Evolutionary conservation across 2,329 filamentous ascomycete species (phyloP).

Genomic region (Paraphaeosphaeria sporulosa): DNA sequence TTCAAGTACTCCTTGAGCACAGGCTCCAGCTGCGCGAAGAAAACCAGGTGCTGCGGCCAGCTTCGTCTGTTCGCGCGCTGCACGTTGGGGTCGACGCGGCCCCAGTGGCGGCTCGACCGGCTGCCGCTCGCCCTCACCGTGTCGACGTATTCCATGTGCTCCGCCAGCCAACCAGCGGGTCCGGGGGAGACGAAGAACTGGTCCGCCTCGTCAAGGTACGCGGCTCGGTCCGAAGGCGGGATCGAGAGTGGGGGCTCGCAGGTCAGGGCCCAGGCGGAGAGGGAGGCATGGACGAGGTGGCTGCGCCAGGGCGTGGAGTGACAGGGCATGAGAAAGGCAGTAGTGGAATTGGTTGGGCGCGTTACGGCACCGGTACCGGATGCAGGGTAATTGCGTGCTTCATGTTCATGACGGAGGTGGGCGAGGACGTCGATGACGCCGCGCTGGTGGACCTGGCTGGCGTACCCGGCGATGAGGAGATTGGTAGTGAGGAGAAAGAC

Average conservation of each 20-base stretch:
- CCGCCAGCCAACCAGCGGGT: conserved; percentile 48
- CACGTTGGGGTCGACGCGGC: conserved; percentile 30
- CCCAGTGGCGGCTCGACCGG: conserved; percentile 34
- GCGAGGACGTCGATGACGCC: conserved; percentile 78
- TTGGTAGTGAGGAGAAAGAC: conserved; percentile 69
- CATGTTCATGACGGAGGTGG: conserved; percentile 78
- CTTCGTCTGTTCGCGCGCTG: conserved; percentile 25
- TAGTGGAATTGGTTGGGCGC: conserved; percentile 51
- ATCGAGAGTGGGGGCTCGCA: conserved; percentile 88
- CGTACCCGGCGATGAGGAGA: conserved; percentile 74
- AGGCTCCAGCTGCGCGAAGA: conserved; percentile 66
- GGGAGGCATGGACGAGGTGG: conserved; percentile 76
- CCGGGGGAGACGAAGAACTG: conserved; percentile 78
- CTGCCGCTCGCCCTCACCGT: conserved; percentile 29
- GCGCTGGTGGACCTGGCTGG: conserved; percentile 76
- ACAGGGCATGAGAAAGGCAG: conserved; percentile 91
- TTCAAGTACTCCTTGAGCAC: conserved; percentile 54
- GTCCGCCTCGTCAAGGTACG: conserved; percentile 89
- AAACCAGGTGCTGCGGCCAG: conserved; percentile 58
- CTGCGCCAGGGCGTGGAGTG: conserved; percentile 96
- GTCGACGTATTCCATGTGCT: conserved; percentile 50
- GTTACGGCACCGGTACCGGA: conserved; percentile 51
- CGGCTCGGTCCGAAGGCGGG: conserved; percentile 65
- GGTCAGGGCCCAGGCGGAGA: conserved; percentile 83
- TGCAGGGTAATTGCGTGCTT: conserved; percentile 69